Evolutionary conservation across 148 eudicot genomes (phyloP), one percentile per base, ranked within the genome.

Genomic region (Vaccinium macrocarpon): DNA sequence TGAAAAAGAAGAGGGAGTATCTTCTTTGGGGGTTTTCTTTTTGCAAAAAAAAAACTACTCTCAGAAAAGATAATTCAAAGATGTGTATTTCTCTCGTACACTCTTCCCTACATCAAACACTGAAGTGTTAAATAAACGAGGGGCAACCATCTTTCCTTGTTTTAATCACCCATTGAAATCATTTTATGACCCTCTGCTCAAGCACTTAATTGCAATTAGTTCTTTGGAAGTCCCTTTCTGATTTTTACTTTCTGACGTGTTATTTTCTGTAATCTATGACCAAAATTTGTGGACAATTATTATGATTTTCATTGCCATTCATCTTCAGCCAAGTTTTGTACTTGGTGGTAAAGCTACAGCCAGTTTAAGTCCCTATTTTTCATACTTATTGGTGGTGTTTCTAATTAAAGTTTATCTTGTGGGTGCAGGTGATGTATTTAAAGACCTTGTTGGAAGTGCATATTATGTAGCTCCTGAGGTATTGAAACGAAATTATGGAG

Each of bases 391-490:
- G 73, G 42, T 27, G 32, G 13, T 5, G 18, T 25, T 72, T 79
- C 56, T 50, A 6, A 16, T 15, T 32, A 68, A 7, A 64, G 81
- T 55, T 79, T 52, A 16, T 21, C 35, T 66, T 83, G 79, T 83
- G 51, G 32, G 53, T 92, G 89, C 93, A 97, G 99, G 99, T 70
- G 95, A 97, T 51, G 89, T 86, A 38, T 95, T 93, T 84, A 94
- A 62, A 85, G 99, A 97, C 88, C 98, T 97, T 81, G 99, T 95
- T 77, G 99, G 99, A 82, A 97, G 99, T 91, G 99, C 99, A 81
- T 97, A 95, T 90, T 97, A 97, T 89, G 95, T 97, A 64, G 99
- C 99, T 71, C 99, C 99, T 84, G 99, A 97, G 89, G 97, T 97
- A 57, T 83, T 97, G 87, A 96, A 94, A 7, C 91, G 99, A 73